Evolutionary conservation across 768 basidiomycete species (phyloP).

Genomic region (Albatrellus ellisii): DNA sequence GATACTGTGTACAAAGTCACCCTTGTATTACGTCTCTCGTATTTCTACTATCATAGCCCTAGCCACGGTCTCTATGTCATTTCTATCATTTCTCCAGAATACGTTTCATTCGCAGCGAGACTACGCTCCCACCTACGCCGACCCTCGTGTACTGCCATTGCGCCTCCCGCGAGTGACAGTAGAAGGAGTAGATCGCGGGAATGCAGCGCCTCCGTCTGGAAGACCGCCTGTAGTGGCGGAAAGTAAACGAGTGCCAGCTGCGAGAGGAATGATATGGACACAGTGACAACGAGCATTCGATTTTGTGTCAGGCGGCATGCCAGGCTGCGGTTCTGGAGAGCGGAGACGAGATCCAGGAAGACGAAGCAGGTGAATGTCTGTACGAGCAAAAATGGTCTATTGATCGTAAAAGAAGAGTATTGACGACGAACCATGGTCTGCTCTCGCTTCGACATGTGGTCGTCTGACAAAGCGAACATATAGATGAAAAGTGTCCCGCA

Average conservation of each 20-base stretch:
- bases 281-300: constrained; percentile 81
- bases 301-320: constrained; percentile 77
- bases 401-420: not conserved
- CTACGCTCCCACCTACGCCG: constrained; percentile 67
- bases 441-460: constrained; percentile 71
- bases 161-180: constrained; percentile 49
- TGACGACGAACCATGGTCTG: constrained; percentile 78
- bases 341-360: constrained; percentile 92
- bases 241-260: constrained; percentile 85
- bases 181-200: constrained; percentile 58
- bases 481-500: constrained; percentile 82
- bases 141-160: constrained; percentile 63
- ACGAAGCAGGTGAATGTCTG: constrained; percentile 97
- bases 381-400: not conserved
- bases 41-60: too few relatives aligned
- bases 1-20: too few relatives aligned
- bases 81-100: constrained; percentile 51
- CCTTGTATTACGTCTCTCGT: too few relatives aligned
- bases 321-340: constrained; percentile 87
- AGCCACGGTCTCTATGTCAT: too few relatives aligned
- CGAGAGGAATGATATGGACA: constrained; percentile 72
- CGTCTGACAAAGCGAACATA: constrained; percentile 70
- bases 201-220: constrained; percentile 82
- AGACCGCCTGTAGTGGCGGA: constrained; percentile 80
- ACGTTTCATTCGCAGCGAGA: constrained; percentile 39